Evolutionary conservation across 2,329 filamentous ascomycete genomes (phyloP).

Genomic region (Alternaria atra): DNA sequence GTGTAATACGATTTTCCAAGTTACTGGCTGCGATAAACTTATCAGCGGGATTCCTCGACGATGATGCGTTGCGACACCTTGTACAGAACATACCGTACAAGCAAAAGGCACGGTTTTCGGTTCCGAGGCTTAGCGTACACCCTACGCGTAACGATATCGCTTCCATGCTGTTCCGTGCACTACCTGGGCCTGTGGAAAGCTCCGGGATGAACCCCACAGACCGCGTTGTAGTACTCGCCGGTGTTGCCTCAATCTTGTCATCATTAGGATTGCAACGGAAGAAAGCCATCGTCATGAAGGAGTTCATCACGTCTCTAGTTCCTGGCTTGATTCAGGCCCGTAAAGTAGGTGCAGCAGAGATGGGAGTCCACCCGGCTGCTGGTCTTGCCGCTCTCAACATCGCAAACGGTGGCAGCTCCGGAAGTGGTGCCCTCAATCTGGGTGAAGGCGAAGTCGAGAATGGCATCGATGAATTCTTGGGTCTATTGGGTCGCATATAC

Average conservation of each 20-base stretch:
- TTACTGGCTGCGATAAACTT: slow-evolving; percentile 73
- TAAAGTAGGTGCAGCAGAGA: slow-evolving; percentile 92
- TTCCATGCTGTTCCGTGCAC: slow-evolving; percentile 48
- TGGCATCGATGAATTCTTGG: slow-evolving; percentile 54
- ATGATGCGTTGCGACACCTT: slow-evolving; percentile 61
- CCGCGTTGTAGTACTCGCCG: slow-evolving; percentile 79
- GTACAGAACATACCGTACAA: slow-evolving; percentile 55
- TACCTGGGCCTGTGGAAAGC: slow-evolving; percentile 64
- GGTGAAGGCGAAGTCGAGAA: slow-evolving; percentile 49
- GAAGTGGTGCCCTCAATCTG: slow-evolving; percentile 75
- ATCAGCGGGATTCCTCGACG: slow-evolving; percentile 69
- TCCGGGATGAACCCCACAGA: slow-evolving; percentile 76
- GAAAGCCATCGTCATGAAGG: slow-evolving; percentile 87
- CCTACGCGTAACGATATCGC: slow-evolving; percentile 50
- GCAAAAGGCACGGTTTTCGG: slow-evolving; percentile 53
- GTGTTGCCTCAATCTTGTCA: slow-evolving; percentile 86
- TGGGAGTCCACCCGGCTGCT: slow-evolving; percentile 92
- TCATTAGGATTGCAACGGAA: slow-evolving; percentile 83
- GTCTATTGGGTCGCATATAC: slow-evolving; percentile 53
- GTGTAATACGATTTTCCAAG: slow-evolving; percentile 76
- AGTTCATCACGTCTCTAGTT: slow-evolving; percentile 83
- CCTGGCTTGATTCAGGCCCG: slow-evolving; percentile 88
- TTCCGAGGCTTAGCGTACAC: slow-evolving; percentile 46
- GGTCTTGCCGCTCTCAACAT: slow-evolving; percentile 77
- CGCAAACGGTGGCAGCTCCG: slow-evolving; percentile 66